phyloP scores from a whole-genome alignment of 345 rosid species.

The Salix purpurea region DNA sequence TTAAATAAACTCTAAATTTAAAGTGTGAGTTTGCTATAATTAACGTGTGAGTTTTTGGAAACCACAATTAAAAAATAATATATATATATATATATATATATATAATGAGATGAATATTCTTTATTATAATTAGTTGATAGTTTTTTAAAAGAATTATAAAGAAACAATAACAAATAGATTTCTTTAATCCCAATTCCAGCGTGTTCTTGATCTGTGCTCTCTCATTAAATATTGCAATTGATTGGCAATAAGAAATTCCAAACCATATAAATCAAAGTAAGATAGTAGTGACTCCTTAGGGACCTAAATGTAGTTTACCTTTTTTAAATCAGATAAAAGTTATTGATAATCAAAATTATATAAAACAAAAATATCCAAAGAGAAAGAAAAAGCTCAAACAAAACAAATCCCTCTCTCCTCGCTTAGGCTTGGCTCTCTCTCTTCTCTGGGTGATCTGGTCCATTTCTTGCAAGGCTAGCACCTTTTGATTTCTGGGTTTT shows the following conservation, averaged over 20 bases:
- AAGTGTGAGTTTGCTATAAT: no score
- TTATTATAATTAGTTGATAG: no score
- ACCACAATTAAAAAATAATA: no score
- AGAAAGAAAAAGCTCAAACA: neutral
- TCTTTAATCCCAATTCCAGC: neutral
- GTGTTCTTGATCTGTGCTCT: neutral
- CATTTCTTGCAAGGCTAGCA: slow-evolving; percentile 29
- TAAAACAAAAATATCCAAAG: neutral
- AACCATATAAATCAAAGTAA: neutral
- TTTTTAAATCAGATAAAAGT: slow-evolving; percentile 5
- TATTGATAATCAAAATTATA: neutral
- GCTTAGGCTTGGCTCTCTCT: neutral
- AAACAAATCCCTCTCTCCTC: slow-evolving; percentile 3
- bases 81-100: no score
- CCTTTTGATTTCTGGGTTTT: slow-evolving; percentile 9
- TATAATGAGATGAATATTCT: no score
- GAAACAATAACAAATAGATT: neutral
- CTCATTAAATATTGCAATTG: neutral
- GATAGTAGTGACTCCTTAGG: neutral
- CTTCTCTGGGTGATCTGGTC: slow-evolving; percentile 34
- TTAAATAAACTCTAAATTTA: no score
- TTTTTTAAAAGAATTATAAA: no score
- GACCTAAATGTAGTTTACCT: neutral
- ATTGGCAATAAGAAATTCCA: neutral
- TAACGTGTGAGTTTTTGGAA: no score